phyloP scores from a whole-genome alignment of 192 early-diverging fungal species.

The Pilaira anomala region DNA sequence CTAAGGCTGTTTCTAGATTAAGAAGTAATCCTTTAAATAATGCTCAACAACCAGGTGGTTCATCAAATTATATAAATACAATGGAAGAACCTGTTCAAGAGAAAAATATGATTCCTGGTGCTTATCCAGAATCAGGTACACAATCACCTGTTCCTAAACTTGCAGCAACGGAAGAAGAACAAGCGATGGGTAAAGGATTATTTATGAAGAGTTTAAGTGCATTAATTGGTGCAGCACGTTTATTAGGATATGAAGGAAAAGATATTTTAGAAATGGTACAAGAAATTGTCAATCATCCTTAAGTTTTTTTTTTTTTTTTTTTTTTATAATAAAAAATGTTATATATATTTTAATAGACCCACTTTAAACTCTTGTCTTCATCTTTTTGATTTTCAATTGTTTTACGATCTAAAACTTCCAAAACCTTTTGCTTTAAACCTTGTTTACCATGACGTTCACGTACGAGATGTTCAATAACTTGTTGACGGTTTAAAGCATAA shows the following conservation, averaged over 20 bases:
- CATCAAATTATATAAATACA: neutral
- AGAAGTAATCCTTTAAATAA: neutral
- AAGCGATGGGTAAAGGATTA: constrained; percentile 10
- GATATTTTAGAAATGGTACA: constrained; percentile 32
- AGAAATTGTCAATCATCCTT: constrained; percentile 26
- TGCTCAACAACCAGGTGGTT: neutral
- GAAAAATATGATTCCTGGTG: constrained; percentile 20
- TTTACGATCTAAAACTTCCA: constrained; percentile 58
- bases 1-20: constrained; percentile 21
- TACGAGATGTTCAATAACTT: constrained; percentile 61
- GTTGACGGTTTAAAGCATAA: constrained; percentile 49
- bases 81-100: neutral
- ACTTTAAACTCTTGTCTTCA: constrained; percentile 30
- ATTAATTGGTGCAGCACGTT: constrained; percentile 23
- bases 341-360: constrained; percentile 27
- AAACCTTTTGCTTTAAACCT: constrained; percentile 65
- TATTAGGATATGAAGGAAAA: constrained; percentile 24
- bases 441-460: constrained; percentile 59
- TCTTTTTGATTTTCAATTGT: constrained; percentile 20
- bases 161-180: neutral
- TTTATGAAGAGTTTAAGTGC: constrained; percentile 31
- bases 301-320: too few species aligned
- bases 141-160: neutral
- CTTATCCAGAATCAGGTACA: constrained; percentile 33
- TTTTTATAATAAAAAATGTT: neutral